Conservation (phyloP, 441 rosid species). For the Mallotus japonicus region DNA sequence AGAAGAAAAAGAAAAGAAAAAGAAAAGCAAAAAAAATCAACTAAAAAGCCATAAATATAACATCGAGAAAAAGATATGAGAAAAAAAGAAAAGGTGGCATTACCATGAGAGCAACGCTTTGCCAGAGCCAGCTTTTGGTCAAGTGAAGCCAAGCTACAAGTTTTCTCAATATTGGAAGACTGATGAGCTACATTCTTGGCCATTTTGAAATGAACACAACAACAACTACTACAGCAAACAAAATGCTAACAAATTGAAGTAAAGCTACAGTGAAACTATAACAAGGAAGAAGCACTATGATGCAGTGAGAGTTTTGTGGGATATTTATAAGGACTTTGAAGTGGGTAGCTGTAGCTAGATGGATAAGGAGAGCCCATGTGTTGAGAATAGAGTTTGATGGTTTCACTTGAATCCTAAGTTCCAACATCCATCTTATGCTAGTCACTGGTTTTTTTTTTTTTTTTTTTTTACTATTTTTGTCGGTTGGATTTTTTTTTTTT, state of each 20-base stretch:
- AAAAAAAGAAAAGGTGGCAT: neutral
- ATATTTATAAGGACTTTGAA: slow-evolving; percentile 27
- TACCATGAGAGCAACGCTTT: slow-evolving; percentile 59
- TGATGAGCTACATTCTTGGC: slow-evolving; percentile 40
- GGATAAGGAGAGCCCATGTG: slow-evolving; percentile 20
- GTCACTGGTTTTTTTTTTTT: slow-evolving; percentile 31
- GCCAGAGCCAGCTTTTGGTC: slow-evolving; percentile 68
- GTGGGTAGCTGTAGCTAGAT: neutral
- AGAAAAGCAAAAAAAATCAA: neutral
- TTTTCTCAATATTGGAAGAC: slow-evolving; percentile 43
- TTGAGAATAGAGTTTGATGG: slow-evolving; percentile 39
- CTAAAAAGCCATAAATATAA: neutral
- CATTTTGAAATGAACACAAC: slow-evolving; percentile 27
- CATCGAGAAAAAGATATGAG: neutral
- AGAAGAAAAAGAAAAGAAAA: neutral
- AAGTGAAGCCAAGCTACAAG: slow-evolving; percentile 43
- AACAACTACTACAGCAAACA: neutral
- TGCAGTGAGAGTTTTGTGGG: neutral
- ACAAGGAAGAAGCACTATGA: neutral
- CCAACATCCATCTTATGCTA: neutral
- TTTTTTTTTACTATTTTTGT: no score
- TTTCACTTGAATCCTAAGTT: slow-evolving; percentile 31
- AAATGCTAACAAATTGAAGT: neutral
- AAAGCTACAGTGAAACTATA: no score
- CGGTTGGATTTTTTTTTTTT: neutral